Evolutionary conservation across 1,284 basidiomycete genomes (phyloP).

Genomic region (Coniophora puteana): DNA sequence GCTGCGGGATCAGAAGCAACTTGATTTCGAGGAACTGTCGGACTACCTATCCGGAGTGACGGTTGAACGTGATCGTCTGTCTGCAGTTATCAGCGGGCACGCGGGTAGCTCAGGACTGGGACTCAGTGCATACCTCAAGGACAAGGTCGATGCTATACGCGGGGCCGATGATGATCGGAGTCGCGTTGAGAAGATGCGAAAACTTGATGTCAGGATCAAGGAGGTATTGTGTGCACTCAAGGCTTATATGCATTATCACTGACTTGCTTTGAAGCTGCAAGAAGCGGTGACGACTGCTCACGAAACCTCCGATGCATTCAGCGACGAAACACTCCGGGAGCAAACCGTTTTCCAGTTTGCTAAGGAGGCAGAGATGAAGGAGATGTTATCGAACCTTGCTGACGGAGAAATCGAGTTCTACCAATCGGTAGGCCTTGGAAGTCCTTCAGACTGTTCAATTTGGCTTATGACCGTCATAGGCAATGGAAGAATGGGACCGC

Average conservation of each 20-base stretch:
- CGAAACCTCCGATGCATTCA: slow-evolving; percentile 94
- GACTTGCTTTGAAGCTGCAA: slow-evolving; percentile 62
- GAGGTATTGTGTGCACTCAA: slow-evolving; percentile 54
- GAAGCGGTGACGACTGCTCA: slow-evolving; percentile 94
- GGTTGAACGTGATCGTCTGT: slow-evolving; percentile 87
- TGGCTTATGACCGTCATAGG: slow-evolving; percentile 34
- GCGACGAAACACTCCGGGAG: slow-evolving; percentile 89
- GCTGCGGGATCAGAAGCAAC: slow-evolving; percentile 95
- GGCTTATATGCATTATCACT: slow-evolving; percentile 2
- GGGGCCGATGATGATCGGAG: slow-evolving; percentile 94
- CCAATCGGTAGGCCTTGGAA: slow-evolving; percentile 64
- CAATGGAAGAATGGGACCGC: slow-evolving; percentile 92
- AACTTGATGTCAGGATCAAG: slow-evolving; percentile 90
- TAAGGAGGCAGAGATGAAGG: slow-evolving; percentile 95
- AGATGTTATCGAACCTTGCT: slow-evolving; percentile 83
- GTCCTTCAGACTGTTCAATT: slow-evolving; percentile 5
- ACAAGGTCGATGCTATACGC: slow-evolving; percentile 86
- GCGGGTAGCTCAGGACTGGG: slow-evolving; percentile 81
- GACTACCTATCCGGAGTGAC: slow-evolving; percentile 92
- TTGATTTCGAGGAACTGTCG: slow-evolving; percentile 97
- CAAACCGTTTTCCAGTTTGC: slow-evolving; percentile 86
- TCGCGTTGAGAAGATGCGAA: slow-evolving; percentile 88
- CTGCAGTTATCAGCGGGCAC: slow-evolving; percentile 79
- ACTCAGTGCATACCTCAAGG: slow-evolving; percentile 89
- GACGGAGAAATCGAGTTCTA: slow-evolving; percentile 96